A percentile compares a stretch with the other conserved stretches of the same genome.
Conservation (phyloP, 441 rosid genomes). For the Brassica balearica region DNA sequence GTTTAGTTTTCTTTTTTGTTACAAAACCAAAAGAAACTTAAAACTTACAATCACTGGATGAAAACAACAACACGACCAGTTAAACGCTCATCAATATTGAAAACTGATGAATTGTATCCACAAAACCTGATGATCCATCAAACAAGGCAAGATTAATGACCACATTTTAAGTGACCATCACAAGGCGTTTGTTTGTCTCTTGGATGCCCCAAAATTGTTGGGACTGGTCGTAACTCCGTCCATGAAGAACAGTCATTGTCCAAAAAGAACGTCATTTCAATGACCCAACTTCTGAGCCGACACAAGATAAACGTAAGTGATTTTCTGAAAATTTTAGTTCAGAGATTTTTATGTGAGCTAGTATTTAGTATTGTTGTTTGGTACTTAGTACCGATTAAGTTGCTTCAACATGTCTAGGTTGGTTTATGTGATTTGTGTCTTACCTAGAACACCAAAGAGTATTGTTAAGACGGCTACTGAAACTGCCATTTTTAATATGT, state of each 20-base stretch:
- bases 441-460: not conserved
- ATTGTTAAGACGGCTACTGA: too few relatives aligned
- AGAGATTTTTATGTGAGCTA: constrained; percentile 25
- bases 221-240: constrained; percentile 30
- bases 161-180: too few relatives aligned
- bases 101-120: too few relatives aligned
- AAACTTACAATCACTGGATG: not conserved
- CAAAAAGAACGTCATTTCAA: constrained; percentile 33
- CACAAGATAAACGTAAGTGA: constrained; percentile 35
- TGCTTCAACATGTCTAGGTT: constrained; percentile 34
- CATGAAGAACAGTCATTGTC: constrained; percentile 31
- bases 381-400: constrained; percentile 31
- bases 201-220: constrained; percentile 37
- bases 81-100: constrained; percentile 6
- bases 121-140: not conserved
- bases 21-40: not conserved
- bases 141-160: too few relatives aligned
- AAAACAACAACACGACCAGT: not conserved
- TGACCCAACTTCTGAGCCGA: constrained; percentile 38
- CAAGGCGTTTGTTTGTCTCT: constrained; percentile 38
- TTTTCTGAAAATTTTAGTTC: constrained; percentile 21
- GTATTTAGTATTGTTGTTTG: constrained; percentile 41
- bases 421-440: constrained; percentile 19
- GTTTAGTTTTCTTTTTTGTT: not conserved
- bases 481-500: too few relatives aligned